Evolutionary conservation across 306 rosid genomes (phyloP), one percentile per base, ranked within the genome.

Genomic region (Morella rubra): DNA sequence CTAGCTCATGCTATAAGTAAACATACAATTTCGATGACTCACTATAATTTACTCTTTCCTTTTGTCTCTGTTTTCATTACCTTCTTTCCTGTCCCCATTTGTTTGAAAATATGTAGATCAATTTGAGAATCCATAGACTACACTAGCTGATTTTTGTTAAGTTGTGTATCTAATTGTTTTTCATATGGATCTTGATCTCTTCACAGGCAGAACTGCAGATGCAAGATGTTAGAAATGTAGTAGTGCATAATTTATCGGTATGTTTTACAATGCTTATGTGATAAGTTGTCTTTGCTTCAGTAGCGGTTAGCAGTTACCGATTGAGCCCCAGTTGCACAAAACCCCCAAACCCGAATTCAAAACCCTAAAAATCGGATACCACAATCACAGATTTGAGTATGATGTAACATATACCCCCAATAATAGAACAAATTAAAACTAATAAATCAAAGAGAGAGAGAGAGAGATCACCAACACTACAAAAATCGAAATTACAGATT

Each of bases 231-330:
- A 90, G 85, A 83, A 88, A 90, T 71, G 96, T 94, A 8, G 75
- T 89, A 41, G 96, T 90, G 73, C 98, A 91, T 87, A 91, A 89
- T 87, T 90, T 94, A 73, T 94, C 98, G 83, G 97, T 94, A 84
- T 65, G 97, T 73, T 72, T 69, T 62, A 44, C 70, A 20, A 68
- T 72, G 37, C 41, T 20, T 19, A 80, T 75, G 9, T 65, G 2
- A 15, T 58, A 58, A 22, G 40, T 22, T 10, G 10, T 62, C 22
- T 62, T 62, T 16, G 41, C 46, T 65, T 65, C 49, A 14, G 27
- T 24, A 0, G 27, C 27, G 27, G 27, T 27, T 27, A 27, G 32
- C 32, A 27, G 2, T 27, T 27, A 27, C 32, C 32, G 2, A 27
- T 1, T 27, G 32, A 27, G 32, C 32, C 32, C 32, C 32, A 27